phyloP scores from a whole-genome alignment of 2,329 filamentous ascomycete species.

The Cladophialophora psammophila region DNA sequence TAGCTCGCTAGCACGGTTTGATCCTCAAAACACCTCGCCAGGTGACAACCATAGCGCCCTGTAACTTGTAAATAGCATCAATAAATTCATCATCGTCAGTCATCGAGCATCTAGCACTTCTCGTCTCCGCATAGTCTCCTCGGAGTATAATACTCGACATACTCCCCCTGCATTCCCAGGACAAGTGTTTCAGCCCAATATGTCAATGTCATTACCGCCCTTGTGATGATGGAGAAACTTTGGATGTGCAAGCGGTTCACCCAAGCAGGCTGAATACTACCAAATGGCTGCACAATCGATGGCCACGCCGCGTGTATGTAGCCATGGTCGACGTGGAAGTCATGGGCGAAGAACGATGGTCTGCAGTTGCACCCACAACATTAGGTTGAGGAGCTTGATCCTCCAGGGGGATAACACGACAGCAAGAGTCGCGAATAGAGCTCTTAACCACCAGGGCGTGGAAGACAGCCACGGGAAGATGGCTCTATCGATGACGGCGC shows the following conservation, averaged over 20 bases:
- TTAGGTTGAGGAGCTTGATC: background rate
- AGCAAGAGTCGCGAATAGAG: background rate
- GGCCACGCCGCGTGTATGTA: background rate
- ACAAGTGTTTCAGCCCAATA: background rate
- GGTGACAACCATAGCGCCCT: no score
- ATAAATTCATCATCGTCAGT: no score
- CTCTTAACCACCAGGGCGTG: background rate
- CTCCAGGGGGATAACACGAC: background rate
- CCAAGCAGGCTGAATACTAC: background rate
- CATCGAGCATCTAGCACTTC: background rate
- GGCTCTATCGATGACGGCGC: background rate
- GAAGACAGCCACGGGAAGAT: background rate
- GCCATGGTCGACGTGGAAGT: background rate
- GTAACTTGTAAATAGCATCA: no score
- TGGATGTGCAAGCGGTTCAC: background rate
- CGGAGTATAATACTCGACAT: background rate
- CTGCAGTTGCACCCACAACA: slow-evolving; percentile 3
- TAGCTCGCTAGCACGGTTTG: no score
- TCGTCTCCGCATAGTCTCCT: background rate
- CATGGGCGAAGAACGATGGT: background rate
- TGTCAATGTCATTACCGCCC: background rate
- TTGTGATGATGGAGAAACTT: background rate
- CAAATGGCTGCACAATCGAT: background rate
- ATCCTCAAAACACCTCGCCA: no score
- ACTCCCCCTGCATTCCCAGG: background rate